Base-by-base conservation (phyloP, 495 filamentous ascomycete species). In the Annulohypoxylon stygium region DNA sequence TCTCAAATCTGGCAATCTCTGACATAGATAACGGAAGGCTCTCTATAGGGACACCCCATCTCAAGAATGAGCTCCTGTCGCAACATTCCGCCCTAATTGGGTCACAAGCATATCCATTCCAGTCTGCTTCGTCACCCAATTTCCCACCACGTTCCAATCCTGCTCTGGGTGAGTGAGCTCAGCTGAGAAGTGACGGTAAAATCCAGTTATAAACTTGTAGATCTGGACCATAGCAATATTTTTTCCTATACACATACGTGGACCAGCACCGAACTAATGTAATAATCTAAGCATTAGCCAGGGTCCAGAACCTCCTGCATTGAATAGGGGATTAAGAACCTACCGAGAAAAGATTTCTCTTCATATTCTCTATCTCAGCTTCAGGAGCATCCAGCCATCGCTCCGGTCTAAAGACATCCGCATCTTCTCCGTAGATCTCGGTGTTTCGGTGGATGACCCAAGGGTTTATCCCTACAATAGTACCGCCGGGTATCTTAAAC, bases 361-460 rank as follows among this genome's bases (percentile, higher is more conserved):
- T 20, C 45, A 48, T 48, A 20, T 20, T 16, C 2, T 48, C 16
- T 16, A 48, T 20, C 3, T 20, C 14, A 16, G n/a, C 71, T 16
- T 71, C 61, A n/a, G 67, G 67, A 0, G 37, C 77, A 48, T 86
- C 82, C 12, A 88, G 71, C 89, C 88, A 91, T 18, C 88, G 68
- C 51, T 88, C 85, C 0, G 89, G 89, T 7, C 82, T 76, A 74
- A 87, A 92, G 0, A 62, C 61, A 33, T 89, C 83, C 16, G 84
- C 83, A 69, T 88, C 84, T 48, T 78, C 84, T 48, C 77, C 86
- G 67, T 86, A 91, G 1, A 90, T 78, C 16, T 79, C 79, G 9
- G 84, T 78, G 39, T 91, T 82, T 23, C 80, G 77, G 75, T 90
- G 86, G 0, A 81, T 81, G 5, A 89, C 87, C 86, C 86, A 90